Percentiles rank a stretch among this genome's conserved stretches.
These are phyloP conservation scores for Diutina sp. DNA, from an alignment of 1,139 yeast genomes.

Conservation along the genomic window DNA sequence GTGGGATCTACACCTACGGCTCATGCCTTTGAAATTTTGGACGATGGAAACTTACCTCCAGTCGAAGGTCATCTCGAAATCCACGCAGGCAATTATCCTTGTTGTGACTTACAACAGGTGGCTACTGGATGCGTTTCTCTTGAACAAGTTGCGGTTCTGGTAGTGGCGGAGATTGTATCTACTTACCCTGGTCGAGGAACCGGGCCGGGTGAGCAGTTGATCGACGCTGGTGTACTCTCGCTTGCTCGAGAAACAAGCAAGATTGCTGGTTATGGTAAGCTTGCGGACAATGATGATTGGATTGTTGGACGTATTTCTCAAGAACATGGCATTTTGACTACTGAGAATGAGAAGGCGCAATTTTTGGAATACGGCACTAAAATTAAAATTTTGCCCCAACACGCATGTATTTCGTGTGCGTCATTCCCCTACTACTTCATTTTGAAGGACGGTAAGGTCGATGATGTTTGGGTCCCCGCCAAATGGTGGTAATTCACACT, in stretches of 20 bases:
- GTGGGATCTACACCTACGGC: constrained; percentile 83
- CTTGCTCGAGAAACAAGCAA: constrained; percentile 52
- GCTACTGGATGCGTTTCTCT: constrained; percentile 46
- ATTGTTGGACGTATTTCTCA: constrained; percentile 46
- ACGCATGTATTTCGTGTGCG: constrained; percentile 63
- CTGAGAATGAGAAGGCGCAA: constrained; percentile 12
- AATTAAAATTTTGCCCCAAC: constrained; percentile 54
- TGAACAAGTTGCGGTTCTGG: constrained; percentile 39
- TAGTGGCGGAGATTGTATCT: constrained; percentile 54
- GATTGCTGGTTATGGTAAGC: constrained; percentile 35
- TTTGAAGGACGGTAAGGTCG: constrained; percentile 31
- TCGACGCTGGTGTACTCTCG: constrained; percentile 66
- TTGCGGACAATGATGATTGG: constrained; percentile 34
- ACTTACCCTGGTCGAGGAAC: constrained; percentile 40
- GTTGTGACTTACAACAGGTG: constrained; percentile 65
- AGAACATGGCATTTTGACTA: constrained; percentile 49
- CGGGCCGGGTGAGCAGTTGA: constrained; percentile 45
- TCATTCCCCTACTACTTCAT: constrained; percentile 47
- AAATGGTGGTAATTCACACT: constrained; percentile 4
- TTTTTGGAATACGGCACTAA: constrained; percentile 43
- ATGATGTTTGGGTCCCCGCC: constrained; percentile 57
- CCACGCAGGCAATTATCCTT: constrained; percentile 71
- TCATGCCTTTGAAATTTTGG: constrained; percentile 21
- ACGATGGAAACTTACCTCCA: constrained; percentile 6
- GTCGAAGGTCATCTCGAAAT: constrained; percentile 35